These are phyloP conservation scores for Colletotrichum destructivum DNA, from an alignment of 2,329 filamentous ascomycete genomes.

Conservation along the genomic window DNA sequence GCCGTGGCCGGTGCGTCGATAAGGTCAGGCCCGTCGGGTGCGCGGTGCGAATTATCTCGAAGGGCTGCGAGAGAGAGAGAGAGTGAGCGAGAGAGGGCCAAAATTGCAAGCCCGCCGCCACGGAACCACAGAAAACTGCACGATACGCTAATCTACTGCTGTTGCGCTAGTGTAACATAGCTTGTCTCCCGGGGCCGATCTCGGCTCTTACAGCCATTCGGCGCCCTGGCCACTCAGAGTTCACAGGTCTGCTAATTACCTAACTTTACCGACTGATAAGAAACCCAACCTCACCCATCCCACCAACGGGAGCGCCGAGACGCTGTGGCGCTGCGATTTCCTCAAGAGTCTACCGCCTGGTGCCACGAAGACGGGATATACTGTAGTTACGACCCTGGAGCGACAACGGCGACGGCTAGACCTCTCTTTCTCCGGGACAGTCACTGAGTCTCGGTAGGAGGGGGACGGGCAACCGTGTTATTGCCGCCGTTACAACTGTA, in stretches of 20 bases:
- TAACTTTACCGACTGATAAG: conserved; percentile 43
- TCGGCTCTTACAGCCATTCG: conserved; percentile 40
- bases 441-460: background rate
- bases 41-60: conserved; percentile 9
- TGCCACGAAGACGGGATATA: conserved; percentile 27
- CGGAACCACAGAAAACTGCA: conserved; percentile 23
- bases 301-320: conserved; percentile 33
- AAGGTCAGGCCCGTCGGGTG: conserved; percentile 7
- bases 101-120: conserved; percentile 11
- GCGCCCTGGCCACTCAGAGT: conserved; percentile 27
- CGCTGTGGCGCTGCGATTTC: conserved; percentile 23
- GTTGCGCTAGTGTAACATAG: conserved; percentile 36
- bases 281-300: conserved; percentile 12
- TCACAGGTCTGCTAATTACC: conserved; percentile 35
- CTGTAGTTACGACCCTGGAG: background rate
- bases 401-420: conserved; percentile 12
- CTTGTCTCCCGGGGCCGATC: conserved; percentile 40
- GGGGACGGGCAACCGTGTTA: conserved; percentile 17
- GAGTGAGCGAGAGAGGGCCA: background rate
- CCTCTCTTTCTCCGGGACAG: background rate
- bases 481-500: conserved; percentile 18
- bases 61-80: background rate
- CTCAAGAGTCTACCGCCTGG: conserved; percentile 1
- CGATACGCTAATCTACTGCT: conserved; percentile 29
- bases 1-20: conserved; percentile 19